These are phyloP conservation scores for Fusarium verticillioides DNA, from an alignment of 2,329 filamentous ascomycete genomes.

Conservation along the genomic window DNA sequence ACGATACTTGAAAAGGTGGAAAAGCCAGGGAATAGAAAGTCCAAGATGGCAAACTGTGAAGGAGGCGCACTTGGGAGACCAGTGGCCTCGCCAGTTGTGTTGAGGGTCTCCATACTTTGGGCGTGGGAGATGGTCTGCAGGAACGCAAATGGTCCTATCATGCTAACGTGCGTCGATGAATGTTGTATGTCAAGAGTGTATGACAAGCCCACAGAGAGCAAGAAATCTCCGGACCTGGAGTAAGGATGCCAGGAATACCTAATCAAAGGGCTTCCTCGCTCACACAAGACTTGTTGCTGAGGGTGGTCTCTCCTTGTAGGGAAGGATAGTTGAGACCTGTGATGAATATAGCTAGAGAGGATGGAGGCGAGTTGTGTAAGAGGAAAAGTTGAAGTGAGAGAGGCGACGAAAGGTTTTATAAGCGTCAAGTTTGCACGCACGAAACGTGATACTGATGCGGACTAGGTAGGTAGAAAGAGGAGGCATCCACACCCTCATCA, in stretches of 20 bases:
- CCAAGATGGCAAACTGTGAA: constrained; percentile 62
- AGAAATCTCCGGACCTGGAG: background rate
- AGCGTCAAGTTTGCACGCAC: background rate
- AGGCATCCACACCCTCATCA: constrained; percentile 10
- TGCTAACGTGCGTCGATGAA: background rate
- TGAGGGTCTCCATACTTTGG: constrained; percentile 41
- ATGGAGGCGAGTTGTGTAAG: background rate
- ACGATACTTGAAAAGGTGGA: constrained; percentile 65
- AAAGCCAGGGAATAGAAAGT: constrained; percentile 74
- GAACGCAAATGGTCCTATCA: constrained; percentile 21
- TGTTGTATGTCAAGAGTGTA: background rate
- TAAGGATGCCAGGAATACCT: background rate
- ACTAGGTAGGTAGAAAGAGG: background rate
- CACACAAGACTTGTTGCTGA: background rate
- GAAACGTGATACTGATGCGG: constrained; percentile 4
- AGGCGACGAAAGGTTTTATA: constrained; percentile 24
- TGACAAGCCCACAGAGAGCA: background rate
- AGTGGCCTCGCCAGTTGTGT: constrained; percentile 29
- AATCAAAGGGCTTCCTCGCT: background rate
- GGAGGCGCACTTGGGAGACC: constrained; percentile 13
- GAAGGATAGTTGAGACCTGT: background rate
- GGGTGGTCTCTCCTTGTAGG: background rate
- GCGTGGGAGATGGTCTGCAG: constrained; percentile 9
- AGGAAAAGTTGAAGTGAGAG: background rate
- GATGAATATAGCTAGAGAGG: background rate